These are phyloP conservation scores for Cubamyces sp. DNA, from an alignment of 768 basidiomycete genomes.

Conservation along the genomic window DNA sequence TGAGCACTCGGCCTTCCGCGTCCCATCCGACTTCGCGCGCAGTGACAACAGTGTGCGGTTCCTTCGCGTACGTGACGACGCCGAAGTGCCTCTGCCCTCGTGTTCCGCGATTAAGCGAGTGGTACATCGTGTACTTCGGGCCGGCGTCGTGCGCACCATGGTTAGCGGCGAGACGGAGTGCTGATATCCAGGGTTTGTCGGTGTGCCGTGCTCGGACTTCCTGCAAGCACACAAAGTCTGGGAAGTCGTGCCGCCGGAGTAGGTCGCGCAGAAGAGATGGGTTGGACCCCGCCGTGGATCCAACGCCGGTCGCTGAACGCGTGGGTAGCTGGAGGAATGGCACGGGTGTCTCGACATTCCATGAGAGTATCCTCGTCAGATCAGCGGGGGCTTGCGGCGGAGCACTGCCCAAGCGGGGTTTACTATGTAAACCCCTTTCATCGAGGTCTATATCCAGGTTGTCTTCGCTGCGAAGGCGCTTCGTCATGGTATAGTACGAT, in stretches of 20 bases:
- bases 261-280: slow-evolving; percentile 28
- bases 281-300: slow-evolving; percentile 16
- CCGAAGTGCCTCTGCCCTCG: slow-evolving; percentile 32
- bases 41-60: slow-evolving; percentile 19
- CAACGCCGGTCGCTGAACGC: slow-evolving; percentile 16
- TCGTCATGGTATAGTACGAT: slow-evolving; percentile 3
- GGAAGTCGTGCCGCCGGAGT: slow-evolving; percentile 25
- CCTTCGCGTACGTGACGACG: slow-evolving; percentile 27
- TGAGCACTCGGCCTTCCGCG: slow-evolving; percentile 30
- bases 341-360: slow-evolving; percentile 34
- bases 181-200: slow-evolving; percentile 31
- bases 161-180: slow-evolving; percentile 26
- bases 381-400: background rate
- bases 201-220: slow-evolving; percentile 31
- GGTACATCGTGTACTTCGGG: slow-evolving; percentile 29
- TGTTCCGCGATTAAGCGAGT: slow-evolving; percentile 28
- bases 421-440: background rate
- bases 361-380: slow-evolving; percentile 25
- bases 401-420: background rate
- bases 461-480: slow-evolving; percentile 18
- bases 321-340: slow-evolving; percentile 29
- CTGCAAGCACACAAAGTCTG: slow-evolving; percentile 33
- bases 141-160: slow-evolving; percentile 16
- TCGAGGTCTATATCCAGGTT: background rate
- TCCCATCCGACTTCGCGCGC: slow-evolving; percentile 34